Evolutionary conservation across 805 yeast genomes (phyloP), one percentile per base, ranked within the genome.

Genomic region (Starmerella gropengiesseri): DNA sequence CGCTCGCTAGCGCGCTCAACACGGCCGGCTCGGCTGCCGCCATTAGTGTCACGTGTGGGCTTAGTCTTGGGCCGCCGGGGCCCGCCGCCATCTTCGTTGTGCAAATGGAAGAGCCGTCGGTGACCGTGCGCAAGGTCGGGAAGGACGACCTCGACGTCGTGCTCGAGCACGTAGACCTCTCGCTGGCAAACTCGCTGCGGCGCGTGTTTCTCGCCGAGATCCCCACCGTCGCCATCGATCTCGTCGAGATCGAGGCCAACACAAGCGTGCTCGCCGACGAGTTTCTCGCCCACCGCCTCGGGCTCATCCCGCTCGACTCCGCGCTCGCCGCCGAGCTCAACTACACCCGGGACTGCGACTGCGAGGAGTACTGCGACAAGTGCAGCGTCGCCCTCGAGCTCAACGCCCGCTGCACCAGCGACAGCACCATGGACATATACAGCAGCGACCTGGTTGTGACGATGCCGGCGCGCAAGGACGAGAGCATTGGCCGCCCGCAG

Each of bases 201-300:
- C 72, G 99, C 60, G 77, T 81, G 31, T 87, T 91, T 84, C 69
- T 91, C 48, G 87, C 95, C 2, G 99, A 91, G 63, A 91, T 91
- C 44, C 98, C 98, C 26, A 91, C 98, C 0, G 66, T 91, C n/a
- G 96, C 98, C 41, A 86, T 91, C 45, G 99, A 91, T 58, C 74
- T 89, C 49, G 98, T 91, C 36, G 97, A 91, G 60, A 81, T 91
- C 50, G 94, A 85, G 57, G 77, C 74, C 37, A 91, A 91, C 65
- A 85, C 97, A 1, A 78, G 94, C 11, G 98, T 91, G 17, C 67
- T 91, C 47, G 97, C 98, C 2, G 99, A 91, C 62, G 99, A 91
- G 63, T 91, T 91, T 59, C 74, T 91, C 46, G 78, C 96, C 23
- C 99, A 91, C 63, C 71, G 99, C 59, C 66, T 91, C 49, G 99